A percentile compares a stretch with the other conserved stretches of the same genome.
Conservation (phyloP, 1,139 yeast genomes). For the Suhomyces bribrorum region DNA sequence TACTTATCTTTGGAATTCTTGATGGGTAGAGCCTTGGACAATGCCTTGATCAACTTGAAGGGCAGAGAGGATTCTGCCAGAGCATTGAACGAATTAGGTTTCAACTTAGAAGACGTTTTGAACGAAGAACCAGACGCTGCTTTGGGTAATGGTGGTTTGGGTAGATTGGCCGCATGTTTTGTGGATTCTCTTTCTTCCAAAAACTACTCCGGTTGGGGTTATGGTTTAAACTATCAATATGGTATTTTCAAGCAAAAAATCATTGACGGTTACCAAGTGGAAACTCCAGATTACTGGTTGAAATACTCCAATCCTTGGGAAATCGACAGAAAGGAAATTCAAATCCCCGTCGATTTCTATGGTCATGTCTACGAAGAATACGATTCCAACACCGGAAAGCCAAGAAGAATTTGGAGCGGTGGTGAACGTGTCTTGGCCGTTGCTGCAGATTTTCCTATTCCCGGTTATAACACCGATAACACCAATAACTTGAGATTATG, state of each 20-base stretch:
- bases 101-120: constrained; percentile 82
- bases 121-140: constrained; percentile 93
- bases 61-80: constrained; percentile 51
- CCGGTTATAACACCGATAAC: constrained; percentile 81
- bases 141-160: constrained; percentile 93
- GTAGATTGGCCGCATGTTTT: constrained; percentile 93
- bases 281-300: constrained; percentile 93
- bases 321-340: constrained; percentile 81
- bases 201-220: constrained; percentile 95
- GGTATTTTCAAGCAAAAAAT: constrained; percentile 92
- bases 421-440: constrained; percentile 88
- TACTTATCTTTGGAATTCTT: constrained; percentile 85
- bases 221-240: constrained; percentile 88
- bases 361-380: constrained; percentile 72
- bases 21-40: constrained; percentile 96
- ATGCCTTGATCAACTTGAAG: constrained; percentile 79
- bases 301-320: constrained; percentile 92
- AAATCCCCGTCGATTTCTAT: constrained; percentile 89
- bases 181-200: constrained; percentile 86
- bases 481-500: constrained; percentile 90
- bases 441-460: constrained; percentile 93
- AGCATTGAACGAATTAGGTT: constrained; percentile 77
- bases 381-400: constrained; percentile 51
- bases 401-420: constrained; percentile 74
- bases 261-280: constrained; percentile 91